These are phyloP conservation scores for Globisporangium viniferum DNA, from an alignment of 352 stramenopile genomes.

Conservation along the genomic window DNA sequence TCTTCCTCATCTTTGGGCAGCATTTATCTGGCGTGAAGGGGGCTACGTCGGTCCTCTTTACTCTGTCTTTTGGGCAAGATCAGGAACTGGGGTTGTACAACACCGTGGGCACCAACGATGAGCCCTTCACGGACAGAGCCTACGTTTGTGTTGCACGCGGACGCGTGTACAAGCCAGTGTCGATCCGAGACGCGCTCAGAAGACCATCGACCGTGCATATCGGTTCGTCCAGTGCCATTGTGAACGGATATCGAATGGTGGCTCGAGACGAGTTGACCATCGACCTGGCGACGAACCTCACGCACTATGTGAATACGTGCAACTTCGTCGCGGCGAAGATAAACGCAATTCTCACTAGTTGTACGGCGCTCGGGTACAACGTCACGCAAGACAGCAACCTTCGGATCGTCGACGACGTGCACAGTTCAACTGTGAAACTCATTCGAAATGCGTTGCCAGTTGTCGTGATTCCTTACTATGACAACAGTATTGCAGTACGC, in stretches of 20 bases:
- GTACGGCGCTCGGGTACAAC: conserved; percentile 23
- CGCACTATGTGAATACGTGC: background rate
- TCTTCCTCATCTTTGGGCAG: background rate
- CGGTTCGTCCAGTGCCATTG: conserved; percentile 2
- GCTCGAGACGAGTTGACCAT: conserved; percentile 2
- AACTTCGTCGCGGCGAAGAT: too few species aligned
- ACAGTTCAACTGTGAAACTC: conserved; percentile 10
- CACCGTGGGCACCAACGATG: conserved; percentile 32
- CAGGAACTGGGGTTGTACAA: conserved; percentile 5
- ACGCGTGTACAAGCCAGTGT: conserved; percentile 27
- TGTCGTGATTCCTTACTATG: conserved; percentile 20
- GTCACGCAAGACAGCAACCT: conserved; percentile 12
- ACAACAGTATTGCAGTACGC: conserved; percentile 8
- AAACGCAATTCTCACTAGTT: too few species aligned
- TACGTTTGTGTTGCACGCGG: conserved; percentile 38
- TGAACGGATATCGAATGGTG: conserved; percentile 25
- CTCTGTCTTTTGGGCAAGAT: background rate
- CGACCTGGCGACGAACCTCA: background rate
- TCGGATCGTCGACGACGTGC: conserved; percentile 15
- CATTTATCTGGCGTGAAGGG: too few species aligned
- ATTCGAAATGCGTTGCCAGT: conserved; percentile 20
- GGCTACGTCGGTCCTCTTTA: too few species aligned
- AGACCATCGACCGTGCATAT: conserved; percentile 8
- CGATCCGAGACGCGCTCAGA: conserved; percentile 13
- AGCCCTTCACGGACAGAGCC: conserved; percentile 39